Conservation (phyloP, 305 asterid genomes). For the Solanum hybrid region DNA sequence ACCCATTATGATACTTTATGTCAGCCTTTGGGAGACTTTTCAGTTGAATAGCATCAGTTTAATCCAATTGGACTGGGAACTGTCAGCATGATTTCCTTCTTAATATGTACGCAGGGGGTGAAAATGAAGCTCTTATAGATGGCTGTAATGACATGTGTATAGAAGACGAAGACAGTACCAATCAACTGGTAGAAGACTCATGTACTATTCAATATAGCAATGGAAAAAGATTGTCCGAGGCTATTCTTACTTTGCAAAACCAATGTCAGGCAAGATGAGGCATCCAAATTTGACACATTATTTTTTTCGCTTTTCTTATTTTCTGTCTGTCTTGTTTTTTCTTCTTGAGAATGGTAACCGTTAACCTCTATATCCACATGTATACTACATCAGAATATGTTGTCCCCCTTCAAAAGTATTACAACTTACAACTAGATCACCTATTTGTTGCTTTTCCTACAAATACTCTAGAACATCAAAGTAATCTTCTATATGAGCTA, state of each 20-base stretch:
- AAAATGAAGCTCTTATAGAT: not conserved
- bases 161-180: not conserved
- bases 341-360: not conserved
- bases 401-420: not conserved
- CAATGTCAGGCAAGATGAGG: conserved; percentile 1
- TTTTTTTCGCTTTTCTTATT: not conserved
- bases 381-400: not conserved
- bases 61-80: not conserved
- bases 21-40: not conserved
- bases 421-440: not conserved
- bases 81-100: not conserved
- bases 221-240: not conserved
- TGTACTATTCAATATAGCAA: not conserved
- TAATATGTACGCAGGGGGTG: not conserved
- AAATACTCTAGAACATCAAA: not conserved
- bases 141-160: not conserved
- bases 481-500: not conserved
- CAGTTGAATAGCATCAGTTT: not conserved
- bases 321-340: not conserved
- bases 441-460: not conserved
- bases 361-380: not conserved
- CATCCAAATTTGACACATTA: not conserved
- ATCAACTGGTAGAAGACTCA: not conserved
- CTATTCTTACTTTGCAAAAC: not conserved
- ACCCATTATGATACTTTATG: not conserved